Evolutionary conservation across 768 basidiomycete genomes (phyloP).

Genomic region (Lactifluus rugatus): DNA sequence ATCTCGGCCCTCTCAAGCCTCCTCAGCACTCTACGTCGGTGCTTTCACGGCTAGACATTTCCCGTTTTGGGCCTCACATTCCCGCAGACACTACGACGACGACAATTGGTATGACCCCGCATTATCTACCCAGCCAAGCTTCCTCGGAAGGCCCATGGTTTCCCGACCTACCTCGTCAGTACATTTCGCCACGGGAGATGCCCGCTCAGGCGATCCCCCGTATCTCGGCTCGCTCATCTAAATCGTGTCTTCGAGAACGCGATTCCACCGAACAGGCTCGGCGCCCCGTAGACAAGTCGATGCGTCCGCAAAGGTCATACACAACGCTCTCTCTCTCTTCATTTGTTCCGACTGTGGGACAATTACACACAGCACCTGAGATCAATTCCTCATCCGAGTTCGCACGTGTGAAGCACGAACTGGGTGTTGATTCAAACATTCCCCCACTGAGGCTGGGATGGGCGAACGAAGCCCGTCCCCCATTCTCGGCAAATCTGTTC

Average conservation of each 20-base stretch:
- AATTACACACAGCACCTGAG: neutral
- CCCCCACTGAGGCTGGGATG: neutral
- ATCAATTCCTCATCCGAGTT: neutral
- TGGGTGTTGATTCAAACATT: neutral
- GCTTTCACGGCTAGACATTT: neutral
- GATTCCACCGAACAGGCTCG: neutral
- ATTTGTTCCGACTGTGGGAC: neutral
- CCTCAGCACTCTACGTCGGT: neutral
- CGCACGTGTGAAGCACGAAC: constrained; percentile 4
- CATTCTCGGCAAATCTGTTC: neutral
- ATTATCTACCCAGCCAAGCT: neutral
- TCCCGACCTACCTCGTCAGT: neutral
- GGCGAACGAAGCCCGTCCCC: neutral
- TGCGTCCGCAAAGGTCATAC: neutral
- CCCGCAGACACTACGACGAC: neutral
- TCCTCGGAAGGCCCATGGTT: neutral
- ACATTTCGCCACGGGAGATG: neutral
- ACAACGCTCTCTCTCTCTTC: neutral
- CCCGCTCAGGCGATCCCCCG: neutral
- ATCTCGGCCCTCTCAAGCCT: neutral
- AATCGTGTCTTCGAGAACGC: neutral
- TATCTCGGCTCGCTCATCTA: neutral
- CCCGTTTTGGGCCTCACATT: neutral
- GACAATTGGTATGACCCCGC: neutral
- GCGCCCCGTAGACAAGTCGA: neutral